Conservation (phyloP, 2,329 filamentous ascomycete genomes). For the Alternaria sp. region DNA sequence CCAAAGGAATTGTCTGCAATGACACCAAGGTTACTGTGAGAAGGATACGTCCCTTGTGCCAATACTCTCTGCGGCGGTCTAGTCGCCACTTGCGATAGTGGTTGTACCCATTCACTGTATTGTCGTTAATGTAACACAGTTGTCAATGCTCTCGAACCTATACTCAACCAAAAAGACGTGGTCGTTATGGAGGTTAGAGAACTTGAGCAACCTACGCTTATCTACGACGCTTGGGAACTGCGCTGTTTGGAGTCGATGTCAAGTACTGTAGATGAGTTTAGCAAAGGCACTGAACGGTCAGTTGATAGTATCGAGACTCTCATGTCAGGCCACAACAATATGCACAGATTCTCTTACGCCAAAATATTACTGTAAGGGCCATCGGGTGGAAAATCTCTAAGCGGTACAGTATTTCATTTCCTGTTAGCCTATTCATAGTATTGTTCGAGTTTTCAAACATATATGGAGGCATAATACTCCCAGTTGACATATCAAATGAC, state of each 20-base stretch:
- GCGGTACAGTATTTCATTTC: background rate
- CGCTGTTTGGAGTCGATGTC: background rate
- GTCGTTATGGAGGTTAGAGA: background rate
- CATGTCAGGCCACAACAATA: background rate
- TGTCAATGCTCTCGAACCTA: background rate
- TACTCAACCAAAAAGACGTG: background rate
- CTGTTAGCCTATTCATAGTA: background rate
- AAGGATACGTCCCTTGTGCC: background rate
- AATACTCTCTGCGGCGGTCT: background rate
- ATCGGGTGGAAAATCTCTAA: background rate
- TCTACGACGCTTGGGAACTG: background rate
- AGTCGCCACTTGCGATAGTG: background rate
- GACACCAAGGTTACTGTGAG: background rate
- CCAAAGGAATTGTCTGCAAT: background rate
- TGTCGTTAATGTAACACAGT: background rate
- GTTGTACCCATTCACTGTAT: background rate
- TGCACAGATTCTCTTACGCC: background rate
- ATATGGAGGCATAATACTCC: background rate
- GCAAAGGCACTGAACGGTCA: background rate
- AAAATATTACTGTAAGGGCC: background rate
- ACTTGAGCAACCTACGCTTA: background rate
- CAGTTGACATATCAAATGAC: background rate
- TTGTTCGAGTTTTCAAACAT: background rate
- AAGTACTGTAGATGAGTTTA: background rate
- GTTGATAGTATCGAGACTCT: background rate